Conservation (phyloP, 2,329 filamentous ascomycete species). For the Tolypocladium endophyticum region DNA sequence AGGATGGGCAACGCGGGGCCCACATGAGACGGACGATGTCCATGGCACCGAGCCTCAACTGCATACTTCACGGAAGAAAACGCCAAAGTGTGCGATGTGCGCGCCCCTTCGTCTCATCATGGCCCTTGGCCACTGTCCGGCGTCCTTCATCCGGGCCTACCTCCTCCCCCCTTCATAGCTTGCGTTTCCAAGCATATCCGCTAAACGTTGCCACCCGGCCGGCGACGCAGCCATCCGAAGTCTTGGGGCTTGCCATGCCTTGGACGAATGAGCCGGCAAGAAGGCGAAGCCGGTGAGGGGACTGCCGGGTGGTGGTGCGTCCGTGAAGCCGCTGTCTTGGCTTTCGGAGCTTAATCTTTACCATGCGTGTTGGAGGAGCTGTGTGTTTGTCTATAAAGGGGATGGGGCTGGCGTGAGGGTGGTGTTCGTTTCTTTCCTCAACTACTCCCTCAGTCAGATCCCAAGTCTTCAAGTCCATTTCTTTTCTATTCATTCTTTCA, state of each 20-base stretch:
- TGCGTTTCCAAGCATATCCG: not conserved
- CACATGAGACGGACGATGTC: not conserved
- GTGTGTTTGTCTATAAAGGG: not conserved
- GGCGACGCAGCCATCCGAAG: not conserved
- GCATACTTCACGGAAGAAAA: not conserved
- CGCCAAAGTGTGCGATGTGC: not conserved
- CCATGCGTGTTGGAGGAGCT: not conserved
- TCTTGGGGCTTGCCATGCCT: not conserved
- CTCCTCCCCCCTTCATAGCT: not conserved
- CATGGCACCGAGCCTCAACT: not conserved
- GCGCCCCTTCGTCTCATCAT: not conserved
- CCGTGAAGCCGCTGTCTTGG: not conserved
- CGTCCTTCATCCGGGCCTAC: not conserved
- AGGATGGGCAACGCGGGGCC: not conserved
- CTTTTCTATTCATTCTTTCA: constrained; percentile 1
- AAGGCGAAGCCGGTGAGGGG: not conserved
- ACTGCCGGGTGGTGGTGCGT: not conserved
- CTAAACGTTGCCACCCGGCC: not conserved
- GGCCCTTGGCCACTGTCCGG: not conserved
- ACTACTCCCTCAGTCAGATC: not conserved
- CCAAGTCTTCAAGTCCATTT: not conserved
- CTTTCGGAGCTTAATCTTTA: not conserved
- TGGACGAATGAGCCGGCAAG: not conserved
- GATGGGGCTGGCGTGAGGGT: not conserved
- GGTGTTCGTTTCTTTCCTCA: not conserved